Percentiles rank a stretch among this genome's conserved stretches.
Conservation (phyloP, 2,329 filamentous ascomycete genomes). For the Xylariaceae sp. region DNA sequence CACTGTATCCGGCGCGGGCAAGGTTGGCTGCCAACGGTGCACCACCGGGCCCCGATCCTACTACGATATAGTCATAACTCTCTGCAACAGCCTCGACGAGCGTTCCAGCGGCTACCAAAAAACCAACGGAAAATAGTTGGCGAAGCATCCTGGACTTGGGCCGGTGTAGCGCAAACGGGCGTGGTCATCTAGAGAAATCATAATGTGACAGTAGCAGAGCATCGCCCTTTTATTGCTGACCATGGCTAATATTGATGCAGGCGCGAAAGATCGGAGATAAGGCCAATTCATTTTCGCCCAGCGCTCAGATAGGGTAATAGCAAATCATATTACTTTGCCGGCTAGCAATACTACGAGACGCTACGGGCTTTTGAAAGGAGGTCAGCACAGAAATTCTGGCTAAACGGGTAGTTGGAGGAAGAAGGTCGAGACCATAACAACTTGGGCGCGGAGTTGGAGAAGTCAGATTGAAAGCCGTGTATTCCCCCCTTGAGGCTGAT, state of each 20-base stretch:
- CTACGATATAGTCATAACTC: conserved; percentile 52
- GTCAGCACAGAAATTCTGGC: conserved; percentile 28
- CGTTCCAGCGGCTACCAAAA: conserved; percentile 27
- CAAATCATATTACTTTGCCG: conserved; percentile 19
- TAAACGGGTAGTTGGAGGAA: conserved; percentile 36
- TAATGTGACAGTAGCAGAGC: neutral
- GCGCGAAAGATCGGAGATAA: conserved; percentile 2
- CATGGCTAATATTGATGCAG: neutral
- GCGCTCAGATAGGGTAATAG: conserved; percentile 28
- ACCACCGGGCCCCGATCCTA: conserved; percentile 62
- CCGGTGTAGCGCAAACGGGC: neutral
- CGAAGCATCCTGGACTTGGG: conserved; percentile 28
- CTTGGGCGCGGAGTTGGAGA: conserved; percentile 13
- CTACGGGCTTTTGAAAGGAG: conserved; percentile 3
- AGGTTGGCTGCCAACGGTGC: conserved; percentile 60
- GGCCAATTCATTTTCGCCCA: neutral
- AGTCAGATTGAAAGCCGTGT: neutral
- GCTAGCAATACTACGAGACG: neutral
- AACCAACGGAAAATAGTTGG: conserved; percentile 26
- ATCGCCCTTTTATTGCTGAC: conserved; percentile 19
- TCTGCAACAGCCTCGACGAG: conserved; percentile 22
- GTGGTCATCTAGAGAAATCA: neutral
- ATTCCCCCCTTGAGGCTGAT: conserved; percentile 21
- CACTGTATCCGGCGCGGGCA: conserved; percentile 59
- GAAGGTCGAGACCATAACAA: conserved; percentile 11